Evolutionary conservation across 2,329 filamentous ascomycete genomes (phyloP).

Genomic region (Emmonsia crescens): DNA sequence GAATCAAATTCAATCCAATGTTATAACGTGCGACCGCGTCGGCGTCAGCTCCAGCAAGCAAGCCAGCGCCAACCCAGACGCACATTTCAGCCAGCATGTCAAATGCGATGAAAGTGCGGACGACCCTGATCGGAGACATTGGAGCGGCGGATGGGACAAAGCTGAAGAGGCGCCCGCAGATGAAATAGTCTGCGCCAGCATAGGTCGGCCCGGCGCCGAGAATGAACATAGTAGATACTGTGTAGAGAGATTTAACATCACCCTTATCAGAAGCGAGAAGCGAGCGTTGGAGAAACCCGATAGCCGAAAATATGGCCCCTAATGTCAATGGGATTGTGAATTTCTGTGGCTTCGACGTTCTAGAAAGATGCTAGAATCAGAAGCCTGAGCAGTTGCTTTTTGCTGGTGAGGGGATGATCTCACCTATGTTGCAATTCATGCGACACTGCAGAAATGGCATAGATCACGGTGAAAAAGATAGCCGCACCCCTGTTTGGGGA

Average conservation of each 20-base stretch:
- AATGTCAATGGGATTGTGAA: slow-evolving; percentile 8
- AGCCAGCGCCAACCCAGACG: slow-evolving; percentile 5
- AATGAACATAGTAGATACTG: slow-evolving; percentile 8
- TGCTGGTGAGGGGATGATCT: background rate
- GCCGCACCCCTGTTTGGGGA: background rate
- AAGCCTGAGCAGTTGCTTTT: background rate
- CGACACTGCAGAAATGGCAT: background rate
- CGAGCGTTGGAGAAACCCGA: slow-evolving; percentile 7
- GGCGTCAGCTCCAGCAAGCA: background rate
- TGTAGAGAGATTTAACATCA: slow-evolving; percentile 1
- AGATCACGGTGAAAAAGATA: background rate
- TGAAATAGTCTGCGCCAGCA: slow-evolving; percentile 10
- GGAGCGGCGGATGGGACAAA: slow-evolving; percentile 7
- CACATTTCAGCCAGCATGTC: slow-evolving; percentile 9
- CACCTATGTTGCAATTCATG: slow-evolving; percentile 2
- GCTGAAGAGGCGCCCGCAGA: slow-evolving; percentile 8
- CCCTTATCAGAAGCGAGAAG: slow-evolving; percentile 2
- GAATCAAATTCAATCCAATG: slow-evolving; percentile 6
- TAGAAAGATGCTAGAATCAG: background rate
- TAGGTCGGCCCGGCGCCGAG: slow-evolving; percentile 9
- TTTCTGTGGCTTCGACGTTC: slow-evolving; percentile 4
- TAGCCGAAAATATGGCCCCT: slow-evolving; percentile 6
- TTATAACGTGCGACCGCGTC: background rate
- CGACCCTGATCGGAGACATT: slow-evolving; percentile 7
- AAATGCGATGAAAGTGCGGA: slow-evolving; percentile 8